A percentile compares a stretch with the other conserved stretches of the same genome.
These are phyloP conservation scores for Warburgia ugandensis DNA, from an alignment of 164 flowering plant genomes.

Conservation along the genomic window DNA sequence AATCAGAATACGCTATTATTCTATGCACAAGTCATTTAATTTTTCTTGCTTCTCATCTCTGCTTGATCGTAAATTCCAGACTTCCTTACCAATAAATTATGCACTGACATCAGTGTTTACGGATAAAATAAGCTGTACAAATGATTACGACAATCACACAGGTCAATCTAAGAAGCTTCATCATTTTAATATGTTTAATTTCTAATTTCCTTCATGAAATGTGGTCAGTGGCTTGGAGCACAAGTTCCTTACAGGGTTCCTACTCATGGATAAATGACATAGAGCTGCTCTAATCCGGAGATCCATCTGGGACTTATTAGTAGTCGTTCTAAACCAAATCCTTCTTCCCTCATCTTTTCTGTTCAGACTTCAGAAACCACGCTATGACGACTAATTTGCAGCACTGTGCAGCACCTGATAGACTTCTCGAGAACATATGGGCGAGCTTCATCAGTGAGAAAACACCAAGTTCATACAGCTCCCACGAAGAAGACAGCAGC, in stretches of 20 bases:
- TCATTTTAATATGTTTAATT: slow-evolving; percentile 1
- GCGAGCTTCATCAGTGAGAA: slow-evolving; percentile 40
- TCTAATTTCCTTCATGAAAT: slow-evolving; percentile 25
- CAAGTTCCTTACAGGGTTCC: slow-evolving; percentile 32
- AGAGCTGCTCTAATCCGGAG: slow-evolving; percentile 17
- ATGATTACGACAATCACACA: slow-evolving; percentile 30
- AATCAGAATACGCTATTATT: slow-evolving; percentile 6
- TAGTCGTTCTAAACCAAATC: slow-evolving; percentile 2
- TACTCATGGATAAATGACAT: slow-evolving; percentile 17
- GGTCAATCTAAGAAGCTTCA: slow-evolving; percentile 27
- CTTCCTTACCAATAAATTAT: slow-evolving; percentile 5
- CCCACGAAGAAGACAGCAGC: slow-evolving; percentile 6
- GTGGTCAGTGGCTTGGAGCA: slow-evolving; percentile 28
- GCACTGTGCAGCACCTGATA: slow-evolving; percentile 18
- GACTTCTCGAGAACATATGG: slow-evolving; percentile 63
- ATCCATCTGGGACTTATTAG: slow-evolving; percentile 1
- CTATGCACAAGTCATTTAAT: neutral
- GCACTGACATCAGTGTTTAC: slow-evolving; percentile 3
- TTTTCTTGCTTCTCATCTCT: slow-evolving; percentile 10
- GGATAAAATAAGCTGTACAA: slow-evolving; percentile 11
- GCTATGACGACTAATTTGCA: slow-evolving; percentile 24
- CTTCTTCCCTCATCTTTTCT: neutral
- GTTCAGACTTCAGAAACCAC: neutral
- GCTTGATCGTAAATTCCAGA: slow-evolving; percentile 14
- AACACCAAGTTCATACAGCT: neutral